Conservation (phyloP, 352 stramenopile genomes). For the Pythium plurisporium region DNA sequence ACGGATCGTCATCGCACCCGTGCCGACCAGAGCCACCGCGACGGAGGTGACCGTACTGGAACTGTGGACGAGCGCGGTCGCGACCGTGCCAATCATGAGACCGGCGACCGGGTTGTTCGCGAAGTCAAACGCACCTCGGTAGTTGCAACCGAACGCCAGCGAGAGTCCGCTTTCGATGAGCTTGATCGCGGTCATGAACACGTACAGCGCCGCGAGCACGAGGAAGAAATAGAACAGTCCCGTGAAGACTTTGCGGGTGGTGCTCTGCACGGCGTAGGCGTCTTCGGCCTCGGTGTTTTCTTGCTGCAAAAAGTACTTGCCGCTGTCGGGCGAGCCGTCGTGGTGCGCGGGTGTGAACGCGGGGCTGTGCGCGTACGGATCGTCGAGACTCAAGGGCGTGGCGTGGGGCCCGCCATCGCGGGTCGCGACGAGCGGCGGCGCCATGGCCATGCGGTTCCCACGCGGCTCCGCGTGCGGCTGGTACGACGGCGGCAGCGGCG, state of each 20-base stretch:
- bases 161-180: conserved; percentile 39
- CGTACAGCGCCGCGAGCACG: conserved; percentile 32
- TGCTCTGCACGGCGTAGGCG: conserved; percentile 11
- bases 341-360: background rate
- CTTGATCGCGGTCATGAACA: conserved; percentile 49
- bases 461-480: background rate
- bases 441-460: conserved; percentile 10
- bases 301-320: conserved; percentile 19
- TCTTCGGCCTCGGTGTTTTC: conserved; percentile 13
- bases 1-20: conserved; percentile 6
- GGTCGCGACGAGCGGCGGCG: conserved; percentile 11
- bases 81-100: conserved; percentile 38
- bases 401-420: background rate
- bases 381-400: conserved; percentile 13
- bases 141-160: conserved; percentile 31
- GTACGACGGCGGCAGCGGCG: background rate
- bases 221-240: no score
- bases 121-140: conserved; percentile 27
- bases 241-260: background rate
- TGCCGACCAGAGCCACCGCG: conserved; percentile 3
- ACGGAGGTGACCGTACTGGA: conserved; percentile 31
- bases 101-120: conserved; percentile 37
- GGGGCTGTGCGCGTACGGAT: conserved; percentile 7
- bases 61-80: conserved; percentile 39
- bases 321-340: conserved; percentile 3